Evolutionary conservation across 2,329 filamentous ascomycete species (phyloP), one percentile per base, ranked within the genome.

Genomic region (Ophiocordyceps robertsii): DNA sequence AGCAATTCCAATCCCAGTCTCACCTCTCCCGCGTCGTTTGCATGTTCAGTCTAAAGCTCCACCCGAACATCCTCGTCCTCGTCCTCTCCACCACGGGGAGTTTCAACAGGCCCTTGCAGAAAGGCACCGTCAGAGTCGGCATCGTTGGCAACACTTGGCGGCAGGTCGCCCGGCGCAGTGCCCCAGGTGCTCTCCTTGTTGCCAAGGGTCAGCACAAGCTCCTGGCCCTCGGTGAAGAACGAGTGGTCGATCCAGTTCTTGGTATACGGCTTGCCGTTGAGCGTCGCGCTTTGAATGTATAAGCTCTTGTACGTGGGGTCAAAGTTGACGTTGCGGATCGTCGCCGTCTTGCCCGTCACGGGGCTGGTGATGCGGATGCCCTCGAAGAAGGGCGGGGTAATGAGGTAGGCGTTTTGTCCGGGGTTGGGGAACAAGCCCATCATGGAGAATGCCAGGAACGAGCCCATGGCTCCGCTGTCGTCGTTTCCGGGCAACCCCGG

Each of bases 371-470:
- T 66, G 39, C 69, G 73, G 1, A 84, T 66, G 39, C 68, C 65
- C 46, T 72, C 65, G 49, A 85, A 85, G 51, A 75, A 85, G 0
- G 82, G 81, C 0, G 81, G 74, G 0, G 65, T 82, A 47, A 84
- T 80, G n/a, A 84, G 69, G 49, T 84, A 84, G 0, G 84, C 77
- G 47, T 83, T 64, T 51, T 84, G 80, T 0, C 80, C 80, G 0
- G 77, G 69, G 36, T 82, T 77, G 0, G 81, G 81, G 57, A 80
- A 85, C 7, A 84, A 59, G 0, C 81, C 81, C 64, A 84, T 73
- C 80, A 84, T 84, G 21, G 70, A 65, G 2, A 84, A 70, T 0
- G 75, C 75, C 1, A 77, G 63, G 46, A 83, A 84, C 0, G 72
- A 72, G 16, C 79, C 80, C 79, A 84, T 84, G 0, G 81, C 77